Conservation (phyloP, 257 asterid genomes). For the Echium plantagineum region DNA sequence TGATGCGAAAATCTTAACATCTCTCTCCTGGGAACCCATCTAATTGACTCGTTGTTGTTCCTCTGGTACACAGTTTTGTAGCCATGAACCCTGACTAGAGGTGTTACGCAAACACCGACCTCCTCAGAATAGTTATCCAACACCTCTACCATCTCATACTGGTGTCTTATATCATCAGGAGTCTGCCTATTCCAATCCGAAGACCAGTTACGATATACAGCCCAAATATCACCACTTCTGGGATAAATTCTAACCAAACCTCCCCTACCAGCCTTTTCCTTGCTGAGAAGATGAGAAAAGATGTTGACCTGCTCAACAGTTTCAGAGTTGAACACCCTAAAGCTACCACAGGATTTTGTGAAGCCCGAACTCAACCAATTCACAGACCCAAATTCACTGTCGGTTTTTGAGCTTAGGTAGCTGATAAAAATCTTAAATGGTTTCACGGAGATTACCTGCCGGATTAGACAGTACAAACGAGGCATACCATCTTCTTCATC, state of each 20-base stretch:
- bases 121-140: slow-evolving; percentile 86
- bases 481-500: slow-evolving; percentile 99
- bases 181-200: slow-evolving; percentile 73
- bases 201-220: slow-evolving; percentile 85
- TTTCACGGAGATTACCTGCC: slow-evolving; percentile 62
- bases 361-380: slow-evolving; percentile 88
- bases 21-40: slow-evolving; percentile 75
- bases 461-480: slow-evolving; percentile 87
- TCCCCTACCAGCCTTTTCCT: slow-evolving; percentile 91
- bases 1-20: slow-evolving; percentile 92
- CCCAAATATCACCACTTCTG: slow-evolving; percentile 85
- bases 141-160: slow-evolving; percentile 92
- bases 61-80: slow-evolving; percentile 78
- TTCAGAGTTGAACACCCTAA: slow-evolving; percentile 72
- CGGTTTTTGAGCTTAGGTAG: slow-evolving; percentile 81
- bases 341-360: slow-evolving; percentile 89
- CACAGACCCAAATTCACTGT: slow-evolving; percentile 77
- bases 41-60: slow-evolving; percentile 34
- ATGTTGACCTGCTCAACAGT: slow-evolving; percentile 77
- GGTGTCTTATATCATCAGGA: slow-evolving; percentile 72
- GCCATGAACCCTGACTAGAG: slow-evolving; percentile 53
- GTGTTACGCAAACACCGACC: slow-evolving; percentile 66
- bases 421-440: slow-evolving; percentile 83
- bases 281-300: slow-evolving; percentile 78
- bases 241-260: slow-evolving; percentile 89